These are phyloP conservation scores for Thalassiosira sp. DNA, from an alignment of 352 stramenopile species.

Conservation along the genomic window DNA sequence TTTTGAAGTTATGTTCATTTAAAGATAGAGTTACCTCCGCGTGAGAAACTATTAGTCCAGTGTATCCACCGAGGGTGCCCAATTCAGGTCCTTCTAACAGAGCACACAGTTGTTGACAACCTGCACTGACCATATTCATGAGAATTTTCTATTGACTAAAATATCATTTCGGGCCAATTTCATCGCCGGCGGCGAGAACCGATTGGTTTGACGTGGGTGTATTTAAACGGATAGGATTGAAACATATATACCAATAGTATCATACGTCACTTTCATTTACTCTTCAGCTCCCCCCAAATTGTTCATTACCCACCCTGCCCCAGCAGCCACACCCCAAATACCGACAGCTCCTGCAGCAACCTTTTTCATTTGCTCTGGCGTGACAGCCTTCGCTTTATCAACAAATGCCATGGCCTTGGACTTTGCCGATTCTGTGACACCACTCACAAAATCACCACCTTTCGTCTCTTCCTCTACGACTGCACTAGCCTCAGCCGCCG, in stretches of 20 bases:
- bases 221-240: background rate
- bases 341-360: constrained; percentile 53
- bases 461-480: constrained; percentile 12
- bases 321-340: constrained; percentile 56
- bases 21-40: too few relatives aligned
- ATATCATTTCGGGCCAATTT: too few relatives aligned
- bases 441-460: constrained; percentile 9
- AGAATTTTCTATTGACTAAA: too few relatives aligned
- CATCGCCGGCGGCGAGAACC: too few relatives aligned
- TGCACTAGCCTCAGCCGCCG: background rate
- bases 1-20: too few relatives aligned
- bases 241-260: background rate
- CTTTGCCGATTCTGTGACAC: constrained; percentile 19
- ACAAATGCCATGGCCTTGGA: constrained; percentile 37
- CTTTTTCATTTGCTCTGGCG: constrained; percentile 61
- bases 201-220: background rate
- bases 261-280: constrained; percentile 16
- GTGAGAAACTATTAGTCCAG: too few relatives aligned
- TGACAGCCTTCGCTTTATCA: constrained; percentile 48
- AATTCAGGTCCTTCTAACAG: too few relatives aligned
- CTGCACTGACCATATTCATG: too few relatives aligned
- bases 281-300: constrained; percentile 44
- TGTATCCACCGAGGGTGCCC: too few relatives aligned
- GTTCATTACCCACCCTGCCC: constrained; percentile 55
- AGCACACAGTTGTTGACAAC: too few relatives aligned